phyloP scores from a whole-genome alignment of 495 filamentous ascomycete species.

The Daldinia caldariorum region DNA sequence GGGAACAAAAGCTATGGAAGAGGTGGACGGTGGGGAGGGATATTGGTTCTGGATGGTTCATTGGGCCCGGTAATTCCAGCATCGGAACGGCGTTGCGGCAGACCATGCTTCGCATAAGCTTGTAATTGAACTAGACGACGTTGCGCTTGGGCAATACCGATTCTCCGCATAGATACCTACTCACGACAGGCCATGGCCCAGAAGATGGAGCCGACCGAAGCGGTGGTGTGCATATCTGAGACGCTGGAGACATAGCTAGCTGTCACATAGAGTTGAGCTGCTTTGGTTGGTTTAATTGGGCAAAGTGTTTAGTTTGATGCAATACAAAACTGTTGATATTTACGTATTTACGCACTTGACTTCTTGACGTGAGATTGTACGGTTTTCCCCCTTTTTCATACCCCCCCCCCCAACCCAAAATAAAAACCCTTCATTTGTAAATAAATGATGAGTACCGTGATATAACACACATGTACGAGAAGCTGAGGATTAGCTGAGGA shows the following conservation, averaged over 20 bases:
- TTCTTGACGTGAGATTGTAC: not conserved
- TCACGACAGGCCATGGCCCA: not conserved
- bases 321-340: conserved; percentile 25
- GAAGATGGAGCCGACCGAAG: conserved; percentile 3
- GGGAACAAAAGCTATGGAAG: conserved; percentile 1
- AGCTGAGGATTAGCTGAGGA: too few relatives aligned
- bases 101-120: conserved; percentile 15
- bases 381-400: too few relatives aligned
- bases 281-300: conserved; percentile 36
- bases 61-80: conserved; percentile 18
- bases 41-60: conserved; percentile 14
- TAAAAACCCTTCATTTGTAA: too few relatives aligned
- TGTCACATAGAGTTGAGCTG: conserved; percentile 27
- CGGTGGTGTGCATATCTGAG: conserved; percentile 16
- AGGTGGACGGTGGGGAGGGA: not conserved
- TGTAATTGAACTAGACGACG: conserved; percentile 27
- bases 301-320: conserved; percentile 26
- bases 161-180: not conserved
- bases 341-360: not conserved
- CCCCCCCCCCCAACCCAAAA: too few relatives aligned
- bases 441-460: too few relatives aligned
- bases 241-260: conserved; percentile 22
- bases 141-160: conserved; percentile 16
- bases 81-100: conserved; percentile 42
- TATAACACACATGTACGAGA: too few relatives aligned